Conservation (phyloP, 1,284 basidiomycete genomes). For the Cutaneotrichosporon curvatum region DNA sequence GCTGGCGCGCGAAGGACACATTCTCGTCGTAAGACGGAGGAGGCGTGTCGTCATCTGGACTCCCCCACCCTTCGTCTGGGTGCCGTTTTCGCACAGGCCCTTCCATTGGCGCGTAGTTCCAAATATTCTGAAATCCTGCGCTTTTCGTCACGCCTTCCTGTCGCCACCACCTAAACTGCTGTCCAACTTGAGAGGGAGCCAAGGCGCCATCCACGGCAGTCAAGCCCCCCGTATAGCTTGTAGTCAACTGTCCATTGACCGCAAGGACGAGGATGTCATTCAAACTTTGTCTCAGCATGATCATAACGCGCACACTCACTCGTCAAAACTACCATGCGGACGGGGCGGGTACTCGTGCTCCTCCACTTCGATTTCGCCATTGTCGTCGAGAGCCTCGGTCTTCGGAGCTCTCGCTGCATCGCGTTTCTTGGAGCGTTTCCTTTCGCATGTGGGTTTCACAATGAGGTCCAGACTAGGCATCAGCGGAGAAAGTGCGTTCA, state of each 20-base stretch:
- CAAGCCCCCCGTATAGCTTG: slow-evolving; percentile 3
- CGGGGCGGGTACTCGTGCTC: slow-evolving; percentile 21
- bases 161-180: slow-evolving; percentile 15
- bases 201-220: slow-evolving; percentile 21
- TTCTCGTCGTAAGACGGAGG: background rate
- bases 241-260: slow-evolving; percentile 24
- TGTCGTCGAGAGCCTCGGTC: slow-evolving; percentile 18
- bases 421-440: slow-evolving; percentile 15
- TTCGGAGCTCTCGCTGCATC: slow-evolving; percentile 13
- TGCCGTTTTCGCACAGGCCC: too few species aligned
- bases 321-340: slow-evolving; percentile 32
- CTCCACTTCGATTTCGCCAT: slow-evolving; percentile 14
- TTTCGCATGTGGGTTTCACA: slow-evolving; percentile 26
- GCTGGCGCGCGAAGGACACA: background rate
- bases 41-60: too few species aligned
- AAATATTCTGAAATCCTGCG: too few species aligned
- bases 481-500: background rate
- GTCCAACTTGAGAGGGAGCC: slow-evolving; percentile 11
- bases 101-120: too few species aligned
- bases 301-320: slow-evolving; percentile 20
- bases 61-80: too few species aligned
- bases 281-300: slow-evolving; percentile 10
- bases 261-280: slow-evolving; percentile 27
- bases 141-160: too few species aligned
- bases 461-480: slow-evolving; percentile 22